Percentiles rank a stretch among this genome's conserved stretches.
Conservation (phyloP, 345 rosid genomes). For the Eutrema japonicum region DNA sequence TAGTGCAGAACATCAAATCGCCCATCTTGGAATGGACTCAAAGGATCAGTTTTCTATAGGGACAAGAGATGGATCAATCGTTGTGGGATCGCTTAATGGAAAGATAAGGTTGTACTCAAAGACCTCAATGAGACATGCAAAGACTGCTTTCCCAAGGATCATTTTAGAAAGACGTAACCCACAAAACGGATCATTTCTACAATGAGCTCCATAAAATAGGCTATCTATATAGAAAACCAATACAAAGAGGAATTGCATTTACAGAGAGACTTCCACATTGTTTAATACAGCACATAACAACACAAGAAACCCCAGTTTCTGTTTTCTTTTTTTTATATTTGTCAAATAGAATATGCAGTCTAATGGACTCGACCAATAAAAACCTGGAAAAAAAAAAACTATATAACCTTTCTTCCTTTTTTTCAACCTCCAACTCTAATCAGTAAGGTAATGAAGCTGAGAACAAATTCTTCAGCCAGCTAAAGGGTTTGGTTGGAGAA, state of each 20-base stretch:
- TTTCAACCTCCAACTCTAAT: conserved; percentile 34
- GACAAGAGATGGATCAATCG: conserved; percentile 87
- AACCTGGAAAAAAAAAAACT: conserved; percentile 23
- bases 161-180: no score
- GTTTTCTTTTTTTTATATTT: background rate
- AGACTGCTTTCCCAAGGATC: no score
- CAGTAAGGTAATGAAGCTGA: conserved; percentile 30
- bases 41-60: conserved; percentile 79
- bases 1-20: conserved; percentile 70
- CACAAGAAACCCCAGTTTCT: conserved; percentile 11
- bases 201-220: background rate
- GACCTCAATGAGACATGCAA: conserved; percentile 44
- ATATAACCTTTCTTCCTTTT: conserved; percentile 19
- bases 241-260: conserved; percentile 43
- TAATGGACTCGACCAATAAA: conserved; percentile 26
- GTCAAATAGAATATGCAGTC: conserved; percentile 33
- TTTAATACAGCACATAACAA: conserved; percentile 41
- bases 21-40: conserved; percentile 52
- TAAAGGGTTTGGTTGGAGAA: conserved; percentile 32
- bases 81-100: conserved; percentile 81
- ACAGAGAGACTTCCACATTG: conserved; percentile 40
- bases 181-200: background rate
- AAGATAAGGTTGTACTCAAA: conserved; percentile 81
- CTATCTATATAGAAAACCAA: background rate
- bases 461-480: conserved; percentile 30